Base-by-base conservation (phyloP, 805 yeast species). In the Ogataea salicorniae region DNA sequence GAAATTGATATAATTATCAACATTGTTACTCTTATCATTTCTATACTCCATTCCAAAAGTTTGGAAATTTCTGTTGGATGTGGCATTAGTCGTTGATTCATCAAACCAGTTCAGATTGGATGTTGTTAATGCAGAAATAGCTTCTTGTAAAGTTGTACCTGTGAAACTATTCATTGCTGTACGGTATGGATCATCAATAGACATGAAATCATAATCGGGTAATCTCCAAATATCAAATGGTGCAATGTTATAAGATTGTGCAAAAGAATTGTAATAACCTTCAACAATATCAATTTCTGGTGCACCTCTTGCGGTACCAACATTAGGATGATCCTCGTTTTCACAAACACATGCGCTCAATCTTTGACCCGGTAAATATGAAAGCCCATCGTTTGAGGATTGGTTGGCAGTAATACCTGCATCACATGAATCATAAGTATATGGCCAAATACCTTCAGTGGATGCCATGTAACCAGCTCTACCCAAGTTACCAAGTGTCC, bases 391-490 rank as follows among this genome's bases (percentile, higher is more conserved):
- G 1, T 81, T 71, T 0, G 91, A 77, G 15, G 89, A 81, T 69
- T 87, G 95, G 61, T 87, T 88, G 22, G 95, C 84, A 3, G 95
- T 87, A 53, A 87, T 87, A 49, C 96, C 96, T 3, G 87, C 86
- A 66, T 87, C 95, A 66, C 95, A 87, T 8, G 77, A 65, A 29
- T 81, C 81, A 62, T 87, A 87, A 2, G 87, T 71, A 59, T 87
- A 88, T 6, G 96, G 95, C 96, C 96, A 88, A 26, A 84, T 81
- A 44, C 95, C 95, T 31, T 87, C 91, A 5, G 95, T 77, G 5
- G 87, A 69, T 5, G 91, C 87, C 64, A 79, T 66, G 60, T 76
- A 87, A 2, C 96, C 96, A 0, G 95, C 89, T 55, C 95, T 77
- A 15, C 84, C 96, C 54, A 87, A 71, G 60, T 87, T 87, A 34